Conservation (phyloP, 2,329 filamentous ascomycete genomes). For the Chalaropsis ovoidea region DNA sequence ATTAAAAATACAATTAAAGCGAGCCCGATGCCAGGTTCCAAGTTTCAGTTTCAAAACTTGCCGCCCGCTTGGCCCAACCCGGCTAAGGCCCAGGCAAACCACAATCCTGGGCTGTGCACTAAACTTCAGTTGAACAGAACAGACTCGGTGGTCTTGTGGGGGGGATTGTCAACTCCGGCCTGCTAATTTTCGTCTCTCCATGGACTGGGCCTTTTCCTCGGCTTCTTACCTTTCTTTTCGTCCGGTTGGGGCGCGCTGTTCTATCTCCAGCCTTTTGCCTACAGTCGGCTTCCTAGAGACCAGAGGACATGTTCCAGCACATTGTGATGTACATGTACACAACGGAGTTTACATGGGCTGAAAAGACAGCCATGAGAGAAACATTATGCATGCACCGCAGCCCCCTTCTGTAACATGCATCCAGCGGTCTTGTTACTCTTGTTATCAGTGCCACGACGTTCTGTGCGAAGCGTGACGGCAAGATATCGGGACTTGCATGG, state of each 20-base stretch:
- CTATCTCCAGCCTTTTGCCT: no score
- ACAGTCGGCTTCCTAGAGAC: no score
- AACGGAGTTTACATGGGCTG: neutral
- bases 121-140: neutral
- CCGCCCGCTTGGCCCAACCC: constrained; percentile 1
- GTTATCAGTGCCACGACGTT: no score
- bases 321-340: neutral
- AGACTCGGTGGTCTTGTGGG: neutral
- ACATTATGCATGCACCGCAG: no score
- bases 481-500: neutral
- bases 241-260: no score
- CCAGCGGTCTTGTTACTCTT: no score
- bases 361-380: no score
- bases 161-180: neutral
- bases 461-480: no score
- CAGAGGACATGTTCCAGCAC: neutral
- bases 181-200: neutral
- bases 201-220: neutral
- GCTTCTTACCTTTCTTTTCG: neutral
- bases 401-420: no score
- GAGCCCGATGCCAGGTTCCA: neutral
- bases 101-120: constrained; percentile 11
- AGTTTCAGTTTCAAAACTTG: constrained; percentile 14
- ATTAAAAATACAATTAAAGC: no score
- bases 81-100: constrained; percentile 7